These are phyloP conservation scores for Ambrosia trifida DNA, from an alignment of 129 eudicot species.

Conservation along the genomic window DNA sequence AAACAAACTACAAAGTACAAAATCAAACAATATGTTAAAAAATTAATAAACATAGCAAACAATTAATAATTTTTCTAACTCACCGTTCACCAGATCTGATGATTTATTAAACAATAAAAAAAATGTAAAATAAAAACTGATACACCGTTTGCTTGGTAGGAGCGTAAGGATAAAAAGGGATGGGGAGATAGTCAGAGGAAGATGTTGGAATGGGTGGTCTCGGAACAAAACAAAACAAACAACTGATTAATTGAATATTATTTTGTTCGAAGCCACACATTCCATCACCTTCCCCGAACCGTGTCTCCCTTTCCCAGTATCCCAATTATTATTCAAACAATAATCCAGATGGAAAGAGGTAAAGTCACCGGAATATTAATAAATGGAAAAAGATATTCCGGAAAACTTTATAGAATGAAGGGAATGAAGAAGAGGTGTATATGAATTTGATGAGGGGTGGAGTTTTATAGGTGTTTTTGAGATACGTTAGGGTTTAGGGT, in stretches of 20 bases:
- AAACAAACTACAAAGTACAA: no score
- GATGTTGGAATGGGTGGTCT: slow-evolving; percentile 10
- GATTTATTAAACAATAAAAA: not conserved
- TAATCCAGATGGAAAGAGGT: not conserved
- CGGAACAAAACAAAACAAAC: slow-evolving; percentile 2
- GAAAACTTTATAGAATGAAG: not conserved
- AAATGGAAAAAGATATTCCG: not conserved
- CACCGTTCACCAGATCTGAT: not conserved
- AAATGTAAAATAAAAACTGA: no score
- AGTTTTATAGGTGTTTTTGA: not conserved
- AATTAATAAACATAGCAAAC: no score
- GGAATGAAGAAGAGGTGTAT: not conserved
- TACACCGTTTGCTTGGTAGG: not conserved
- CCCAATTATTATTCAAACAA: not conserved
- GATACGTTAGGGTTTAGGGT: no score
- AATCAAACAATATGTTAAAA: no score
- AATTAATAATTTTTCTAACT: not conserved
- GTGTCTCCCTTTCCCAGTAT: not conserved
- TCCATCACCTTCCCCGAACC: slow-evolving; percentile 8
- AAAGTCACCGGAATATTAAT: no score
- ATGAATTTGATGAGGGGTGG: not conserved
- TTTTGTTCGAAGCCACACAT: not conserved
- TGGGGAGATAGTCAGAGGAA: not conserved
- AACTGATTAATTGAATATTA: not conserved
- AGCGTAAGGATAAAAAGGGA: slow-evolving; percentile 1